Conservation (phyloP, 2,329 filamentous ascomycete genomes). For the Penicillium sp. region DNA sequence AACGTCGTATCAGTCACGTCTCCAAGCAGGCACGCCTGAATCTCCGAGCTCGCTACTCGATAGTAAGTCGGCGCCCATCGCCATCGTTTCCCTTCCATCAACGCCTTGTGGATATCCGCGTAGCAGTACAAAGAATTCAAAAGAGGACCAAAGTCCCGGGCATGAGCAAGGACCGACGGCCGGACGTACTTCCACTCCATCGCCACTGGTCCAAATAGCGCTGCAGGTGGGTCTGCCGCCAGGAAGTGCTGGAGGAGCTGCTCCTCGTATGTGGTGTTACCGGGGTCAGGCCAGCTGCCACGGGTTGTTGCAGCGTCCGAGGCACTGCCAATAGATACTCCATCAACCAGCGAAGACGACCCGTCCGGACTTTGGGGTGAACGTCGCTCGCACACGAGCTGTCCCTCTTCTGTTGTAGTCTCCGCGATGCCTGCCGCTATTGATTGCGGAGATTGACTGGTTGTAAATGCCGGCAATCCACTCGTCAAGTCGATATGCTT, state of each 20-base stretch:
- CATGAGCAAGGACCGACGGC: constrained; percentile 26
- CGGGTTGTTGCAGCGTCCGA: constrained; percentile 18
- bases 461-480: constrained; percentile 18
- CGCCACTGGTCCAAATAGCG: constrained; percentile 33
- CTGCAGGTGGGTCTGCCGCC: constrained; percentile 30
- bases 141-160: constrained; percentile 27
- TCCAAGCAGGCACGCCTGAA: constrained; percentile 30
- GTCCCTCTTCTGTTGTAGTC: constrained; percentile 8
- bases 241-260: constrained; percentile 33
- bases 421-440: constrained; percentile 3
- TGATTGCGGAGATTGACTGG: constrained; percentile 13
- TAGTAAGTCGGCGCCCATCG: constrained; percentile 33
- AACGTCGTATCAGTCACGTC: constrained; percentile 28
- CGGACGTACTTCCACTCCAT: constrained; percentile 38
- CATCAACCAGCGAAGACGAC: constrained; percentile 15
- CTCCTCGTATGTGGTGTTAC: constrained; percentile 29
- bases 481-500: constrained; percentile 36
- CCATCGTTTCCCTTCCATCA: constrained; percentile 29
- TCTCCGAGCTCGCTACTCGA: constrained; percentile 32
- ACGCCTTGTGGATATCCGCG: constrained; percentile 33
- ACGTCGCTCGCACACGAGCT: constrained; percentile 9
- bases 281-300: constrained; percentile 24
- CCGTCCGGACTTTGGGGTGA: constrained; percentile 18
- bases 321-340: constrained; percentile 14
- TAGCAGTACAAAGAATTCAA: constrained; percentile 37